Percentiles rank a stretch among this genome's conserved stretches.
These are phyloP conservation scores for Aspergillus ibericus DNA, from an alignment of 2,329 filamentous ascomycete genomes.

Conservation along the genomic window DNA sequence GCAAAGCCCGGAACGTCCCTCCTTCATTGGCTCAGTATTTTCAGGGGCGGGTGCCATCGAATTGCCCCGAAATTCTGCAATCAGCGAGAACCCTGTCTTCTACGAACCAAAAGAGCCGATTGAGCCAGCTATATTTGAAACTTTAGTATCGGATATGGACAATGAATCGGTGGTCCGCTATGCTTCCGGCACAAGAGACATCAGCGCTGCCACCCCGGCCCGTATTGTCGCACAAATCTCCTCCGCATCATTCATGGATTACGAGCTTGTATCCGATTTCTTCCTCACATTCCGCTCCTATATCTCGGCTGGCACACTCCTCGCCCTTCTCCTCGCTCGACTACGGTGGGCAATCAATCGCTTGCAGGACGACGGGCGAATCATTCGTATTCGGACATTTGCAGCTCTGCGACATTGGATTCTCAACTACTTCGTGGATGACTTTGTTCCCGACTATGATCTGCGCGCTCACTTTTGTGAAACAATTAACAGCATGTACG, in stretches of 20 bases:
- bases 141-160: constrained; percentile 77
- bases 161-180: constrained; percentile 81
- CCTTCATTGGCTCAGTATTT: constrained; percentile 41
- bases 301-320: constrained; percentile 71
- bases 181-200: constrained; percentile 66
- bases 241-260: constrained; percentile 92
- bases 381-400: constrained; percentile 94
- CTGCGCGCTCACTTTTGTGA: constrained; percentile 78
- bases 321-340: constrained; percentile 80
- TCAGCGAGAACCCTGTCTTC: constrained; percentile 42
- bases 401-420: constrained; percentile 97
- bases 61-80: constrained; percentile 31
- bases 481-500: constrained; percentile 67
- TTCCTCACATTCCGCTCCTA: constrained; percentile 94
- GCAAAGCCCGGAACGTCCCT: constrained; percentile 29
- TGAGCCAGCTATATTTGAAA: constrained; percentile 69
- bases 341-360: constrained; percentile 82
- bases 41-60: constrained; percentile 36
- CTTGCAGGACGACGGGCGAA: constrained; percentile 79
- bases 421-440: constrained; percentile 94
- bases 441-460: constrained; percentile 76
- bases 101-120: constrained; percentile 63
- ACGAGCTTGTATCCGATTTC: constrained; percentile 95
- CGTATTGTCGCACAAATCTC: constrained; percentile 95
- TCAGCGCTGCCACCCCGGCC: constrained; percentile 85